Base-by-base conservation (phyloP, 305 asterid species). In the Fraxinus latifolia region DNA sequence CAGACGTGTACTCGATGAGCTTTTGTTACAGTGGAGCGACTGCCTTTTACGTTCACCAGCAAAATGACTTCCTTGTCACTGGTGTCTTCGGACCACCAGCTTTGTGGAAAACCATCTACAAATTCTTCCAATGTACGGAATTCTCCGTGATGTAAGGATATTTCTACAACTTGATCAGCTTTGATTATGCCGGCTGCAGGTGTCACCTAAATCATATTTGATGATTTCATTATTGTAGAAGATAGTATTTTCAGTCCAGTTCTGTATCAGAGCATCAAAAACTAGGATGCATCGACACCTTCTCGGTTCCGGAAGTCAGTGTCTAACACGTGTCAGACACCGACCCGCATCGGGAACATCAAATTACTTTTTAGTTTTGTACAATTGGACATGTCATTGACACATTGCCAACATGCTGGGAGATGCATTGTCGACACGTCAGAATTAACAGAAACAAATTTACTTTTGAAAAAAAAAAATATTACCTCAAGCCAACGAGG, bases 401-500 rank as follows among this genome's bases (percentile, higher is more conserved):
- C 17, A 44, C 17, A 14, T 12, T 3, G 55, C 17, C 55, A 44
- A 44, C 55, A 44, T 14, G 17, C 17, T 44, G 17, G 17, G 55
- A 44, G 55, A 44, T 44, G n/a, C 55, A 44, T 44, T 44, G n/a
- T 44, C 17, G 5, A 44, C 17, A 12, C 55, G 0, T 42, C 4
- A 4, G 55, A 44, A 50, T 50, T 15, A 15, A 50, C 60, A 50
- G 0, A 47, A 47, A 15, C 58, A 47, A 47, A 4, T 47, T 50
- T 15, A 50, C 60, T 50, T 44, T 14, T 9, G 14, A 12, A 47
- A 1, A 50, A 15, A 3, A 14, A 47, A 67, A 50, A 32, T 15
- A 27, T 82, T 89, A 94, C 99, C 99, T 96, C 92, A 60, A 96
- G 97, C 98, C 98, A 96, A 19, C 93, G 92, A 6, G 99, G 99